phyloP scores from a whole-genome alignment of 345 rosid species.

The Hibiscus syriacus region DNA sequence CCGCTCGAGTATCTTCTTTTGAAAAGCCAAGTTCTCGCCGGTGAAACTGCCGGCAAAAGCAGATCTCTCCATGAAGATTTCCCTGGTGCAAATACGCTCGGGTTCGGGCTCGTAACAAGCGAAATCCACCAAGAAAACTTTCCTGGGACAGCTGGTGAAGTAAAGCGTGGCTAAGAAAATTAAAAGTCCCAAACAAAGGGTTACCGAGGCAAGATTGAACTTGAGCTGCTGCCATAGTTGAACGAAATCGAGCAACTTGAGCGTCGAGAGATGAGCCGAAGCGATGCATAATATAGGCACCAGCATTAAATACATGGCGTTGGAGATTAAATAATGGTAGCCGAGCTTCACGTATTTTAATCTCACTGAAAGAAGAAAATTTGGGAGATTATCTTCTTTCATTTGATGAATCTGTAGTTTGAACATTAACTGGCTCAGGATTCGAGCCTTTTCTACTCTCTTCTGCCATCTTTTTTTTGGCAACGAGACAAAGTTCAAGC shows the following conservation, averaged over 20 bases:
- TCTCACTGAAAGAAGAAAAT: no score
- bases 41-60: conserved; percentile 4
- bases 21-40: conserved; percentile 13
- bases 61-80: not conserved
- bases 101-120: conserved; percentile 16
- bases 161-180: conserved; percentile 18
- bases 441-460: not conserved
- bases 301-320: no score
- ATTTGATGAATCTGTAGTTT: not conserved
- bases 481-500: not conserved
- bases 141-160: conserved; percentile 19
- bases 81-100: no score
- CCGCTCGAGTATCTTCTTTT: no score
- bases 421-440: conserved; percentile 3
- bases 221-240: not conserved
- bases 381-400: no score
- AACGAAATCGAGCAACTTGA: not conserved
- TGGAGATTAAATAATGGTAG: no score
- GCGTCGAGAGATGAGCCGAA: no score
- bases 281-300: no score
- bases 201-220: not conserved
- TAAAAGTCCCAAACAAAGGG: not conserved
- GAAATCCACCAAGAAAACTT: conserved; percentile 14
- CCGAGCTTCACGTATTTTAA: no score
- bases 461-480: conserved; percentile 2